Base-by-base conservation (phyloP, 1,284 basidiomycete genomes). In the Lentinula novae-zelandiae region DNA sequence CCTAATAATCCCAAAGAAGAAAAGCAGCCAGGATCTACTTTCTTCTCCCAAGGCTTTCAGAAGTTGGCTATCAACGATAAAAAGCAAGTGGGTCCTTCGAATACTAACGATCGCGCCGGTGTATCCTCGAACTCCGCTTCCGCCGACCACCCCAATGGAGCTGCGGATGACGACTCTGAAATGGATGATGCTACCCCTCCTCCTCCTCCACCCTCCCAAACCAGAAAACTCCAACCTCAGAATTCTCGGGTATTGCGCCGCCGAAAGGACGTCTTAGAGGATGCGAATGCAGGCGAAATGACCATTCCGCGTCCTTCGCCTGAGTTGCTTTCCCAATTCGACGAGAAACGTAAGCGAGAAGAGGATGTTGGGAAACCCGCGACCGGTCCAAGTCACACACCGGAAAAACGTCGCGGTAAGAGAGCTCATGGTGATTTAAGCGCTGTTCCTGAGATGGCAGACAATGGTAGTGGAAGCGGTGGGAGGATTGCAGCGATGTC, bases 221-320 rank as follows among this genome's bases (percentile, higher is more conserved):
- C 52, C 44, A 22, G 36, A 49, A 61, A 53, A 51, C 62, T 38
- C 56, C 63, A 27, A 53, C 40, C 50, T 53, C 70, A 69, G 33
- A 69, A 69, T 12, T 72, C 69, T 56, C 64, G 71, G 22, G 66
- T 72, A 4, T 74, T 84, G 2, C 78, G 79, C 64, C 78, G 84
- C 36, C 78, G 81, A 2, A 78, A 78, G 64, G 72, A 81, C 51
- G 75, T 84, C 0, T 66, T 83, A 5, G 72, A 76, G 12, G 71
- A 78, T 42, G 76, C 75, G 31, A 71, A 67, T 3, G 76, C 78
- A 59, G 73, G 70, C 34, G 69, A 50, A 31, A 67, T 65, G 10
- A 38, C 63, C 20, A 65, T 77, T 15, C 69, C 72, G 1, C 74
- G 78, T 64, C 77, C 78, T 33, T 76, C 77, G 12, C 69, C 67